phyloP scores from a whole-genome alignment of 1,284 basidiomycete genomes.

The Ganoderma boninense region DNA sequence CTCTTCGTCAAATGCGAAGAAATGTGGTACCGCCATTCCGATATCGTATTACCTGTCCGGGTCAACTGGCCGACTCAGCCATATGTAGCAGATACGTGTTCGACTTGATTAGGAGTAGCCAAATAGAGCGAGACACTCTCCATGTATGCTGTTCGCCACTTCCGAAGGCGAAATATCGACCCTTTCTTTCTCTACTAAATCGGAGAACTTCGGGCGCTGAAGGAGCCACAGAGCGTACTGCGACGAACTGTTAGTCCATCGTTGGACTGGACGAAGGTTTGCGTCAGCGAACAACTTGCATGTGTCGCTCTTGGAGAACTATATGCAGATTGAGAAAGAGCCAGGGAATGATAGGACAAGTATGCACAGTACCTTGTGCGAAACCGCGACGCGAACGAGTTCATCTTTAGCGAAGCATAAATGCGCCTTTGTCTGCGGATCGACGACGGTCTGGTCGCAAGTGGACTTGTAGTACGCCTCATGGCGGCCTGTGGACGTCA shows the following conservation, averaged over 20 bases:
- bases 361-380: constrained; percentile 74
- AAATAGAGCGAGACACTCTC: too few species aligned
- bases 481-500: constrained; percentile 68
- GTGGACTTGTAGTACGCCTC: constrained; percentile 88
- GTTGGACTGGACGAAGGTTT: constrained; percentile 86
- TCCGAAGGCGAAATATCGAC: too few species aligned
- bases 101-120: too few species aligned
- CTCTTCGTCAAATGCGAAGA: too few species aligned
- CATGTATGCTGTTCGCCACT: too few species aligned
- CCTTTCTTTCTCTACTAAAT: too few species aligned
- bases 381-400: constrained; percentile 87
- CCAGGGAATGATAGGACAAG: background rate
- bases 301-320: constrained; percentile 87
- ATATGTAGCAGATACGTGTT: too few species aligned
- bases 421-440: constrained; percentile 55
- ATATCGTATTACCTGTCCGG: too few species aligned
- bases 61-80: too few species aligned
- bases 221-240: constrained; percentile 92
- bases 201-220: constrained; percentile 83
- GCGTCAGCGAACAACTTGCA: constrained; percentile 78
- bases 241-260: constrained; percentile 81
- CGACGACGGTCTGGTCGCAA: constrained; percentile 63
- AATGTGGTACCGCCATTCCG: too few species aligned
- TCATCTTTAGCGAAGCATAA: constrained; percentile 74
- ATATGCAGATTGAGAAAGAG: background rate